phyloP scores from a whole-genome alignment of 2,329 filamentous ascomycete species.

The Fusarium sp. region DNA sequence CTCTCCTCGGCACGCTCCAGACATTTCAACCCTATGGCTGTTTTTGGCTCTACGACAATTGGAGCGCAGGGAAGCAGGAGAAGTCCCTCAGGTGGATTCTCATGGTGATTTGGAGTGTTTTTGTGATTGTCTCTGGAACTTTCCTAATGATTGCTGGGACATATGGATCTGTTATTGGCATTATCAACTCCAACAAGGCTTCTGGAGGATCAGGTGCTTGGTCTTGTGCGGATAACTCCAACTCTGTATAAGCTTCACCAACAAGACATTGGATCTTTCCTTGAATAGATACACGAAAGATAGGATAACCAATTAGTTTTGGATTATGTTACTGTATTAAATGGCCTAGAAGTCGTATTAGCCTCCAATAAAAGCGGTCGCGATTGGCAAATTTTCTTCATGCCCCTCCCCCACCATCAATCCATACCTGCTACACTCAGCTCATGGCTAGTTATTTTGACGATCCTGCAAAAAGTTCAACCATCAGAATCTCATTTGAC shows the following conservation, averaged over 20 bases:
- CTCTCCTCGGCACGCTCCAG: slow-evolving; percentile 46
- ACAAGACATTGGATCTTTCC: not conserved
- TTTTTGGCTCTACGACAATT: slow-evolving; percentile 49
- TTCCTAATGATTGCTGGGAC: slow-evolving; percentile 60
- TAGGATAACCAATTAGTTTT: not conserved
- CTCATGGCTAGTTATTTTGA: not conserved
- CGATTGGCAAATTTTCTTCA: slow-evolving; percentile 30
- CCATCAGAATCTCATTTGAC: not conserved
- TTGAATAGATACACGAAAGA: not conserved
- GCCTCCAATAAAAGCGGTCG: slow-evolving; percentile 33
- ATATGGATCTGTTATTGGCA: slow-evolving; percentile 56
- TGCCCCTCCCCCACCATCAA: slow-evolving; percentile 28
- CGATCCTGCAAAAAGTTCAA: not conserved
- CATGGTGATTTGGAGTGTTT: slow-evolving; percentile 21
- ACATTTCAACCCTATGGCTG: slow-evolving; percentile 47
- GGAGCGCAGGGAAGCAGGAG: slow-evolving; percentile 16
- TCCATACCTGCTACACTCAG: not conserved
- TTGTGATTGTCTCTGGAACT: slow-evolving; percentile 29
- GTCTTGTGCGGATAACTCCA: slow-evolving; percentile 60
- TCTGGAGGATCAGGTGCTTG: slow-evolving; percentile 54
- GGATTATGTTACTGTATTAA: not conserved
- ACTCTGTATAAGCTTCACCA: slow-evolving; percentile 30
- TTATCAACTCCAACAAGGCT: slow-evolving; percentile 51
- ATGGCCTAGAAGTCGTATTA: not conserved
- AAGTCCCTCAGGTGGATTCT: slow-evolving; percentile 8